A percentile compares a stretch with the other conserved stretches of the same genome.
phyloP scores from a whole-genome alignment of 1,139 yeast species.

The Scheffersomyces quercinus region DNA sequence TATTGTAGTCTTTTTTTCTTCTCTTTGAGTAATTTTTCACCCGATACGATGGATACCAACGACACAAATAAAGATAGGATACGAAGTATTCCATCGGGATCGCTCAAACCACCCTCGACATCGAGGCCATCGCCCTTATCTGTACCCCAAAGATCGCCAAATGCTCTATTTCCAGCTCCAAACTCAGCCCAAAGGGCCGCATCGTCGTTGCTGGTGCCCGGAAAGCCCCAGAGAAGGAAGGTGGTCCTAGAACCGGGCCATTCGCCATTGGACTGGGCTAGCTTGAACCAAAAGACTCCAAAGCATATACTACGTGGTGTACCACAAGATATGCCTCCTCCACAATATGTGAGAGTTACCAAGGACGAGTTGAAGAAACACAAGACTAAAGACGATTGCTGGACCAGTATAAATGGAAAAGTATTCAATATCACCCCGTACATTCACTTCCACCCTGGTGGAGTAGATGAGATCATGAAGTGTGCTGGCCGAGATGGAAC shows the following conservation, averaged over 20 bases:
- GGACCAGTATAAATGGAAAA: constrained; percentile 81
- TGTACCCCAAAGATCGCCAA: neutral
- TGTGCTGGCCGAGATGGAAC: constrained; percentile 90
- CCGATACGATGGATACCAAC: neutral
- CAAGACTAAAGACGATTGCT: constrained; percentile 62
- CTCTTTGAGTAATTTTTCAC: no score
- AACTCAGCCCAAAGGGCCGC: constrained; percentile 44
- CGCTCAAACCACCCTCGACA: neutral
- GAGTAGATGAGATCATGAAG: constrained; percentile 71
- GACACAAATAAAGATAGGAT: neutral
- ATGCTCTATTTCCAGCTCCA: constrained; percentile 33
- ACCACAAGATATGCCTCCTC: constrained; percentile 41
- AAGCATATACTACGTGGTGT: constrained; percentile 40
- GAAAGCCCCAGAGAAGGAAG: constrained; percentile 40
- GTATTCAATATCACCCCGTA: constrained; percentile 87
- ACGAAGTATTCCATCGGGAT: neutral
- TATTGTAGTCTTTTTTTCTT: no score
- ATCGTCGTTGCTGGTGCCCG: constrained; percentile 10
- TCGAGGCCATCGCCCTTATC: neutral
- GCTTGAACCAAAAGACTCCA: constrained; percentile 42
- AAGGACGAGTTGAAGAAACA: constrained; percentile 64
- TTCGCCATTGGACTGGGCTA: constrained; percentile 88
- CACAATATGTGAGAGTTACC: constrained; percentile 52
- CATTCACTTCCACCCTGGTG: constrained; percentile 90
- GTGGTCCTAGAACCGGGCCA: constrained; percentile 75